Evolutionary conservation across 441 rosid species (phyloP).

Genomic region (Aquilaria agallochum): DNA sequence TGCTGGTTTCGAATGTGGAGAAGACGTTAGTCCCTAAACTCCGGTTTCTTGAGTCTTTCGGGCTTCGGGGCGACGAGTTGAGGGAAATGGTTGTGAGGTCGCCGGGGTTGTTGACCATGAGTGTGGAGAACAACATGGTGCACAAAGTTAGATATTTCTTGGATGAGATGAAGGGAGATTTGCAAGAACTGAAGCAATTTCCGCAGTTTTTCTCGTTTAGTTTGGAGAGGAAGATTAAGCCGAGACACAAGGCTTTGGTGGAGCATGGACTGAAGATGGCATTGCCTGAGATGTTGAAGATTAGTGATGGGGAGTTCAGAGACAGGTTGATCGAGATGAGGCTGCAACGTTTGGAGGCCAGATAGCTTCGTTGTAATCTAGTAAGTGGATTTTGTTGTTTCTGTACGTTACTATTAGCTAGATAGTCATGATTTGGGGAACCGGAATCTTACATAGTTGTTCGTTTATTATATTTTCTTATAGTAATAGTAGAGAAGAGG

Average conservation of each 20-base stretch:
- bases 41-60: slow-evolving; percentile 48
- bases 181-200: slow-evolving; percentile 58
- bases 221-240: slow-evolving; percentile 81
- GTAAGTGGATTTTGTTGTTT: slow-evolving; percentile 13
- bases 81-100: slow-evolving; percentile 66
- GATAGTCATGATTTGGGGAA: slow-evolving; percentile 1
- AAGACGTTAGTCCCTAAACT: slow-evolving; percentile 54
- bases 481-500: too few relatives aligned
- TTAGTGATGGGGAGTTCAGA: slow-evolving; percentile 76
- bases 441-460: too few relatives aligned
- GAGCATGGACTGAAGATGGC: slow-evolving; percentile 57
- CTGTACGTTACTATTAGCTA: not conserved
- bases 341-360: slow-evolving; percentile 28
- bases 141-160: slow-evolving; percentile 62
- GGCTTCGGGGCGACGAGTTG: slow-evolving; percentile 50
- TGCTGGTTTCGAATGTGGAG: slow-evolving; percentile 68
- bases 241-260: slow-evolving; percentile 60
- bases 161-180: slow-evolving; percentile 58
- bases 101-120: slow-evolving; percentile 64
- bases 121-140: slow-evolving; percentile 59
- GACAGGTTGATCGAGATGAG: slow-evolving; percentile 51
- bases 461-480: too few relatives aligned
- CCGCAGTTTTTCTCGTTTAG: slow-evolving; percentile 92
- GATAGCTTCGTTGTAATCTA: slow-evolving; percentile 11
- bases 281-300: slow-evolving; percentile 65